Percentiles rank a stretch among this genome's conserved stretches.
Conservation (phyloP, 164 flowering plant species). For the grape (Vitis vinifera) region DNA sequence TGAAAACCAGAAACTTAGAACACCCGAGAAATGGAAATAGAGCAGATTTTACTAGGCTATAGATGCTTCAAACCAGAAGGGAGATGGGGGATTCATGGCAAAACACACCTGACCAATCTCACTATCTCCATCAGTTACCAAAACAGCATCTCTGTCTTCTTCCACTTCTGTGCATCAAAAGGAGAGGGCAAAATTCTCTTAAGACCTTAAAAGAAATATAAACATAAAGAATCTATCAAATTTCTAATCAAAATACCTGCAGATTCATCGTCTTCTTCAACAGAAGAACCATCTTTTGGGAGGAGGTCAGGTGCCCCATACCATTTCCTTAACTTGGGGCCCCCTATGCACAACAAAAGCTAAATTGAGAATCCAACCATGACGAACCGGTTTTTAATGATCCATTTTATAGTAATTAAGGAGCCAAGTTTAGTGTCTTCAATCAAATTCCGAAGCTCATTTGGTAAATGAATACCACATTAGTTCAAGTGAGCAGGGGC, state of each 20-base stretch:
- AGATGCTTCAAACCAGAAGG: too few relatives aligned
- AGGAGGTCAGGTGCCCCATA: slow-evolving; percentile 87
- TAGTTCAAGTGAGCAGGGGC: too few relatives aligned
- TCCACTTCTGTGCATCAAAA: slow-evolving; percentile 42
- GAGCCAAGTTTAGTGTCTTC: not conserved
- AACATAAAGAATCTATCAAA: not conserved
- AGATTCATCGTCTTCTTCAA: slow-evolving; percentile 49
- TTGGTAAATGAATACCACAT: too few relatives aligned
- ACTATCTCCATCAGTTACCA: slow-evolving; percentile 91
- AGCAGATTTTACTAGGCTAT: too few relatives aligned
- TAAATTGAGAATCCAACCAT: not conserved
- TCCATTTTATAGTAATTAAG: too few relatives aligned
- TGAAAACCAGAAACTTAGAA: too few relatives aligned
- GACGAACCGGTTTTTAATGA: not conserved
- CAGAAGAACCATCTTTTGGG: slow-evolving; percentile 57
- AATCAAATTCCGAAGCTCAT: not conserved
- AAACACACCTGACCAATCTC: slow-evolving; percentile 86
- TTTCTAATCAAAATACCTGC: slow-evolving; percentile 34
- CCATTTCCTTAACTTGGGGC: slow-evolving; percentile 97
- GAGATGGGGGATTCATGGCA: too few relatives aligned
- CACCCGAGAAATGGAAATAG: too few relatives aligned
- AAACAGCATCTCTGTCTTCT: slow-evolving; percentile 74
- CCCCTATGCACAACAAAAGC: slow-evolving; percentile 44
- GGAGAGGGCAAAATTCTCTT: not conserved
- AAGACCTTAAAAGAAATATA: slow-evolving; percentile 1